Evolutionary conservation across 495 filamentous ascomycete genomes (phyloP).

Genomic region (Lophiotrema nucula): DNA sequence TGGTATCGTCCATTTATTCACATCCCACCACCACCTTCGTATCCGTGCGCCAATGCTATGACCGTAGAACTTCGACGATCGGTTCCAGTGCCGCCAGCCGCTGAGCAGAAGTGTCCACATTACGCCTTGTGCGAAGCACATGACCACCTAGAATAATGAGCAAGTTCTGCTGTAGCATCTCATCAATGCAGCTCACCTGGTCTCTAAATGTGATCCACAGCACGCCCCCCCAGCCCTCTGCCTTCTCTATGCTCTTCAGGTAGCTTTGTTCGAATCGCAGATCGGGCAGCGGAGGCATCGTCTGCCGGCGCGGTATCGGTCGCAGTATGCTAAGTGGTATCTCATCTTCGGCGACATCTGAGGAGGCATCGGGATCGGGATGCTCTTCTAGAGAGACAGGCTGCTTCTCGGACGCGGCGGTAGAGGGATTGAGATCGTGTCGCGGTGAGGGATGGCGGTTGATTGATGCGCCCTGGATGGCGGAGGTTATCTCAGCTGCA

Average conservation of each 20-base stretch:
- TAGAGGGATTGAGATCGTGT: conserved; percentile 80
- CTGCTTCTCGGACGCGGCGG: conserved; percentile 51
- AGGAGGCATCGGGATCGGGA: conserved; percentile 26
- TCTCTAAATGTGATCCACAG: conserved; percentile 82
- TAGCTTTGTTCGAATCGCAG: conserved; percentile 97
- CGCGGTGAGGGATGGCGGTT: conserved; percentile 62
- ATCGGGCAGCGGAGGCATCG: conserved; percentile 83
- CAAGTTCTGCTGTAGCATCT: conserved; percentile 6
- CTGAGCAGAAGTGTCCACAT: conserved; percentile 75
- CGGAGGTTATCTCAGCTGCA: conserved; percentile 65
- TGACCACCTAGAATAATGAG: conserved; percentile 59
- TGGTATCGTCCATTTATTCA: conserved; percentile 79
- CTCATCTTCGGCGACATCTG: conserved; percentile 42
- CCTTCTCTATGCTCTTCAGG: conserved; percentile 74
- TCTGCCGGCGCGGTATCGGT: conserved; percentile 52
- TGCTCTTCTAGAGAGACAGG: conserved; percentile 33
- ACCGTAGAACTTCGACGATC: conserved; percentile 66
- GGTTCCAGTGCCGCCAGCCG: conserved; percentile 85
- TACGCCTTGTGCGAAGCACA: conserved; percentile 79
- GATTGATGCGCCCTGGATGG: conserved; percentile 76
- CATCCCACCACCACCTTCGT: conserved; percentile 85
- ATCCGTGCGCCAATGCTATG: conserved; percentile 66
- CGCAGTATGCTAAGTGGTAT: conserved; percentile 42
- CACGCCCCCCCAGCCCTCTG: conserved; percentile 73
- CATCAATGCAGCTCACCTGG: conserved; percentile 59